Conservation (phyloP, 495 filamentous ascomycete species). For the Penicillium macrosclerotiorum region DNA sequence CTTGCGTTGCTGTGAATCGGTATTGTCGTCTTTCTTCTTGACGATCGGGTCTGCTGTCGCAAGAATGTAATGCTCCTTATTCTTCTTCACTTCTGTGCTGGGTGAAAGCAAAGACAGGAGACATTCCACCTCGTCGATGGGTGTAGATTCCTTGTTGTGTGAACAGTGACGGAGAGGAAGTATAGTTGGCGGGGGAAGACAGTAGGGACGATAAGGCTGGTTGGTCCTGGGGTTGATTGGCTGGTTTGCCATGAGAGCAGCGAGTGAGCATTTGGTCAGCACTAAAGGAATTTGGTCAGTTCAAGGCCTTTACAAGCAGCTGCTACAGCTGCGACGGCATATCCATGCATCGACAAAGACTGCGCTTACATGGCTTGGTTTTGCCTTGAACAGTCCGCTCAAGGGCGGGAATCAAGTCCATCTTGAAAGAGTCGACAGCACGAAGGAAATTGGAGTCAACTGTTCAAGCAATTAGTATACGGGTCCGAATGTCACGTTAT, state of each 20-base stretch:
- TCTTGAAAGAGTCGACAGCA: conserved; percentile 71
- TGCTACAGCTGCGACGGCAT: not conserved
- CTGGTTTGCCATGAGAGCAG: conserved; percentile 42
- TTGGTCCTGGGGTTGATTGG: conserved; percentile 47
- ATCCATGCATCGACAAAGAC: conserved; percentile 1
- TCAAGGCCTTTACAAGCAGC: not conserved
- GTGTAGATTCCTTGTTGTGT: conserved; percentile 77
- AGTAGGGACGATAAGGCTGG: conserved; percentile 37
- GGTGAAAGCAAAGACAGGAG: conserved; percentile 75
- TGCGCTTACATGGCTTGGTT: conserved; percentile 73
- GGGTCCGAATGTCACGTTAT: not conserved
- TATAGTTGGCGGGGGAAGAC: conserved; percentile 44
- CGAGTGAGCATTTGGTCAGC: conserved; percentile 60
- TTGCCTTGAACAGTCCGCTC: conserved; percentile 74
- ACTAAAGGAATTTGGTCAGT: conserved; percentile 35
- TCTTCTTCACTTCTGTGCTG: conserved; percentile 55
- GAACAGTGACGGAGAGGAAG: conserved; percentile 86
- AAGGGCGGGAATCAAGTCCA: conserved; percentile 70
- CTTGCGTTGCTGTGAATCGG: conserved; percentile 21
- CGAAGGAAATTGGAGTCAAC: conserved; percentile 79
- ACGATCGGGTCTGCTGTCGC: conserved; percentile 57
- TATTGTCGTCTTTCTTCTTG: conserved; percentile 22
- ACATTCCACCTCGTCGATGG: conserved; percentile 75
- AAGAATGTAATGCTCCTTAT: conserved; percentile 89
- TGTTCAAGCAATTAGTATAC: conserved; percentile 23